These are phyloP conservation scores for Thecaphora frezii DNA, from an alignment of 1,284 basidiomycete species.

Conservation along the genomic window DNA sequence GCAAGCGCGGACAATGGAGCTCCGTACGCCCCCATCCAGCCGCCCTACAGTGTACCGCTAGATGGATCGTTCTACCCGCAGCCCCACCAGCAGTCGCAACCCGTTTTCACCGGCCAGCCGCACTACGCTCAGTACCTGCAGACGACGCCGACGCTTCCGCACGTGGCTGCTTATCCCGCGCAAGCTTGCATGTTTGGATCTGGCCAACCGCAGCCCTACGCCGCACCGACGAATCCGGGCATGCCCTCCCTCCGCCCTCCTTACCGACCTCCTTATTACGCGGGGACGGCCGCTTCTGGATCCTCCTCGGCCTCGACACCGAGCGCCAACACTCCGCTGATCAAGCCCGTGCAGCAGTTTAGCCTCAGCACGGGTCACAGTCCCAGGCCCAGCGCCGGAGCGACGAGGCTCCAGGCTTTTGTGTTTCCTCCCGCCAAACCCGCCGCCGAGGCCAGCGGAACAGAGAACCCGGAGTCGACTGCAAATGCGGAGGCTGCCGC, in stretches of 20 bases:
- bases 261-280: background rate
- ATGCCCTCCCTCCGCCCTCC: background rate
- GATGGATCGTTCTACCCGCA: no score
- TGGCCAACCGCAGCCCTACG: no score
- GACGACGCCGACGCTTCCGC: no score
- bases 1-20: no score
- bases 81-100: slow-evolving; percentile 1
- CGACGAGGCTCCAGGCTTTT: slow-evolving; percentile 9
- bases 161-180: no score
- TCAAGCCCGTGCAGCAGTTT: background rate
- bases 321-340: background rate
- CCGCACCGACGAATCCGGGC: background rate
- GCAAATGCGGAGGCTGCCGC: no score
- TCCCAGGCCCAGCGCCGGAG: slow-evolving; percentile 10
- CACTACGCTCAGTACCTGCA: no score
- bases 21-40: slow-evolving; percentile 4
- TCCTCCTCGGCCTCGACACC: background rate
- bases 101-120: no score
- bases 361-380: slow-evolving; percentile 9
- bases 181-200: no score
- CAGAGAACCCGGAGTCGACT: no score
- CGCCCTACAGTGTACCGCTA: no score
- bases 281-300: background rate
- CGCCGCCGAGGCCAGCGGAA: no score
- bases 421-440: slow-evolving; percentile 7